These are phyloP conservation scores for Solanum chmielewskii DNA, from an alignment of 257 asterid species.

Conservation along the genomic window DNA sequence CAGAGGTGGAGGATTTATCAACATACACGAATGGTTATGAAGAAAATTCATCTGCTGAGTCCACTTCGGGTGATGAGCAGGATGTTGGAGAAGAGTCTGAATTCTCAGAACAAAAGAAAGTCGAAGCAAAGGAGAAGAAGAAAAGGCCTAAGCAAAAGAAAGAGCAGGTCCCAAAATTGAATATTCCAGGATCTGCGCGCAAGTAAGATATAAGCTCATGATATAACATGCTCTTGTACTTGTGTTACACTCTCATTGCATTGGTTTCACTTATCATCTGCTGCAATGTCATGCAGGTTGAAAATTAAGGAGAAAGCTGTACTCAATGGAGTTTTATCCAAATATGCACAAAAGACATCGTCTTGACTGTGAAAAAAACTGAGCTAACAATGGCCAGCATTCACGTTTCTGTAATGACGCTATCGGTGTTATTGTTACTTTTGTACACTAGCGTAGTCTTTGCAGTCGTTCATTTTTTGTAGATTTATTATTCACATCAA, in stretches of 20 bases:
- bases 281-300: conserved; percentile 40
- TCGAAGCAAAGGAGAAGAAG: conserved; percentile 27
- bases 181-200: conserved; percentile 72
- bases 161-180: conserved; percentile 24
- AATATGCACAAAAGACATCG: conserved; percentile 37
- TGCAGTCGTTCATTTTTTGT: background rate
- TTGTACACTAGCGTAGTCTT: background rate
- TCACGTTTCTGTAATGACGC: background rate
- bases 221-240: background rate
- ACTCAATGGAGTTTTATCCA: conserved; percentile 63
- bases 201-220: conserved; percentile 28
- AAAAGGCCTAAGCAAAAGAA: conserved; percentile 29
- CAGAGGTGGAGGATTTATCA: conserved; percentile 4
- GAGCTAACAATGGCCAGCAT: conserved; percentile 11
- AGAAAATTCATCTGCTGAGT: background rate
- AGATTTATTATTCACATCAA: background rate
- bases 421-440: background rate
- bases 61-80: conserved; percentile 2
- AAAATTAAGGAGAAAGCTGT: conserved; percentile 53
- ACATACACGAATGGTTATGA: conserved; percentile 11
- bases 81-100: conserved; percentile 16
- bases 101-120: conserved; percentile 17
- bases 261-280: background rate
- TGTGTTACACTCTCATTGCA: background rate
- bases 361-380: conserved; percentile 19